phyloP scores from a whole-genome alignment of 129 eudicot genomes.

The Lonicera japonica region DNA sequence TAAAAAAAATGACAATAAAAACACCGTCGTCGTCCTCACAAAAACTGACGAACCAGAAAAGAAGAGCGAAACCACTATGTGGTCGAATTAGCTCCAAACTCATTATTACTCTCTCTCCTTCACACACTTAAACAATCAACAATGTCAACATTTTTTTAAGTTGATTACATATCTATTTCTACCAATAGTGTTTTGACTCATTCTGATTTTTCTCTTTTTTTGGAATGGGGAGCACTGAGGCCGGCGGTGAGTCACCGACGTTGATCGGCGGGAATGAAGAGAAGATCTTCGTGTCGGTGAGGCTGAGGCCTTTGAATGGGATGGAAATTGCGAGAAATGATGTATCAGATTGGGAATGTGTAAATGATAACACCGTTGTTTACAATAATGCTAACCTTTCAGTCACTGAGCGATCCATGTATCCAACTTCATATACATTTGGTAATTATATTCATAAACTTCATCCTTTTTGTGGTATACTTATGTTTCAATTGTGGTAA shows the following conservation, averaged over 20 bases:
- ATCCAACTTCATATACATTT: slow-evolving; percentile 50
- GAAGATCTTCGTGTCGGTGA: slow-evolving; percentile 49
- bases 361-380: slow-evolving; percentile 32
- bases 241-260: slow-evolving; percentile 23
- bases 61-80: too few species aligned
- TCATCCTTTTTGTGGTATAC: not conserved
- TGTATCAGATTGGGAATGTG: slow-evolving; percentile 61
- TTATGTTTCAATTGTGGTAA: not conserved
- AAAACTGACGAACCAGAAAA: too few species aligned
- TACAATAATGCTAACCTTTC: slow-evolving; percentile 32
- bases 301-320: slow-evolving; percentile 54
- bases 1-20: too few species aligned
- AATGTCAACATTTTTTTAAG: too few species aligned
- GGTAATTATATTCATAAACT: slow-evolving; percentile 25
- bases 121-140: too few species aligned
- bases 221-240: slow-evolving; percentile 30
- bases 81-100: too few species aligned
- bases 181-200: too few species aligned
- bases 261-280: slow-evolving; percentile 23
- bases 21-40: too few species aligned
- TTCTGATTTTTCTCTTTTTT: too few species aligned
- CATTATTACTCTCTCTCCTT: too few species aligned
- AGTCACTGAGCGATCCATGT: slow-evolving; percentile 43
- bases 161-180: too few species aligned
- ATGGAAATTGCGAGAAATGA: slow-evolving; percentile 48